phyloP scores from a whole-genome alignment of 2,329 filamentous ascomycete genomes.

The Calycina marina region DNA sequence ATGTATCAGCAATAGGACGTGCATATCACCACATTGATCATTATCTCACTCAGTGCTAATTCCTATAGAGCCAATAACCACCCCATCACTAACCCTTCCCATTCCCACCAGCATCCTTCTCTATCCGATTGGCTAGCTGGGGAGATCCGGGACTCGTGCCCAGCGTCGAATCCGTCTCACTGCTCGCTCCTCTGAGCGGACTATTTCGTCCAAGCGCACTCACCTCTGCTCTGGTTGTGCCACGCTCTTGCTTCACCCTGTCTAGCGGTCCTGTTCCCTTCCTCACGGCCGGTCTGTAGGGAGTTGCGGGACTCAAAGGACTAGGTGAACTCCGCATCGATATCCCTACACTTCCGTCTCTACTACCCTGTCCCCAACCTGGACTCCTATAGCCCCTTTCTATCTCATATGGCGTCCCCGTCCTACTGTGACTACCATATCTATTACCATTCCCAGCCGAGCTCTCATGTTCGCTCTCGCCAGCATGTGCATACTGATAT shows the following conservation, averaged over 20 bases:
- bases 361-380: slow-evolving; percentile 13
- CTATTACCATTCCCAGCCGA: too few relatives aligned
- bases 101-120: too few relatives aligned
- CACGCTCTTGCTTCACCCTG: slow-evolving; percentile 10
- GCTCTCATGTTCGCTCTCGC: slow-evolving; percentile 3
- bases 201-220: slow-evolving; percentile 18
- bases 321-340: slow-evolving; percentile 6
- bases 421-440: slow-evolving; percentile 11
- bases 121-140: slow-evolving; percentile 8
- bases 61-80: too few relatives aligned
- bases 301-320: slow-evolving; percentile 13
- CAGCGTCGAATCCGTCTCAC: slow-evolving; percentile 19
- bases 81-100: too few relatives aligned
- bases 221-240: slow-evolving; percentile 4
- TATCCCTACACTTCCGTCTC: slow-evolving; percentile 7
- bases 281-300: slow-evolving; percentile 13
- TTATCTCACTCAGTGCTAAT: too few relatives aligned
- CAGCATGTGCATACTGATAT: slow-evolving; percentile 25
- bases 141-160: slow-evolving; percentile 19
- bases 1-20: too few relatives aligned
- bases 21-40: too few relatives aligned
- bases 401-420: slow-evolving; percentile 13
- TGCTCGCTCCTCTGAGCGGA: slow-evolving; percentile 15
- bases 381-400: slow-evolving; percentile 9
- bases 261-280: slow-evolving; percentile 14